These are phyloP conservation scores for Cordyceps cicadae DNA, from an alignment of 2,329 filamentous ascomycete genomes.

Conservation along the genomic window DNA sequence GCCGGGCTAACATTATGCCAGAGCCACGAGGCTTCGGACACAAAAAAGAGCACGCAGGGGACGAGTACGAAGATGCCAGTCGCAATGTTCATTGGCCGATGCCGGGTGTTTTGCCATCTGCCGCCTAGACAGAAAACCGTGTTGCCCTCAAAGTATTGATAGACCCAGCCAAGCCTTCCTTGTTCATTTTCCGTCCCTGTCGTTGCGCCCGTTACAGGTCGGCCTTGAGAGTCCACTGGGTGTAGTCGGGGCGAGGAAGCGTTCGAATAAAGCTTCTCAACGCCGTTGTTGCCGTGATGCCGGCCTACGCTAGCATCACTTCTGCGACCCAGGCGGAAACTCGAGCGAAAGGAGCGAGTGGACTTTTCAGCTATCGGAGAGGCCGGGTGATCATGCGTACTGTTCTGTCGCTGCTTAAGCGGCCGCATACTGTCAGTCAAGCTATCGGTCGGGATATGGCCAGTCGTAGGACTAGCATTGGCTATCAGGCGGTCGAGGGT, in stretches of 20 bases:
- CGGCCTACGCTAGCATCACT: conserved; percentile 39
- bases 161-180: conserved; percentile 51
- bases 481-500: conserved; percentile 61
- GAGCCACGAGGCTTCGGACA: conserved; percentile 73
- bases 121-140: conserved; percentile 83
- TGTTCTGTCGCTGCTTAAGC: conserved; percentile 44
- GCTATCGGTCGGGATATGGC: conserved; percentile 50
- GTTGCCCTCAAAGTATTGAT: conserved; percentile 91
- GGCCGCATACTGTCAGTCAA: conserved; percentile 72
- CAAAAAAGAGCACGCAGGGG: conserved; percentile 76
- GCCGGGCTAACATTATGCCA: conserved; percentile 84
- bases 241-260: conserved; percentile 64
- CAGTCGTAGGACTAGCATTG: conserved; percentile 63
- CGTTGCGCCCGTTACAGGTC: conserved; percentile 19
- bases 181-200: conserved; percentile 17
- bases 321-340: conserved; percentile 58
- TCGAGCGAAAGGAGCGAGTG: conserved; percentile 67
- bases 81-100: conserved; percentile 79
- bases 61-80: conserved; percentile 75
- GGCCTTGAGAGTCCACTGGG: conserved; percentile 32
- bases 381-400: conserved; percentile 19
- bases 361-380: conserved; percentile 57
- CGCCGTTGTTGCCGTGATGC: conserved; percentile 54
- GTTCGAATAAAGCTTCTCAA: conserved; percentile 76
- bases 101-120: conserved; percentile 77